Percentiles rank a stretch among this genome's conserved stretches.
Evolutionary conservation across 1,284 basidiomycete genomes (phyloP).

Genomic region (Malassezia pachydermatis): DNA sequence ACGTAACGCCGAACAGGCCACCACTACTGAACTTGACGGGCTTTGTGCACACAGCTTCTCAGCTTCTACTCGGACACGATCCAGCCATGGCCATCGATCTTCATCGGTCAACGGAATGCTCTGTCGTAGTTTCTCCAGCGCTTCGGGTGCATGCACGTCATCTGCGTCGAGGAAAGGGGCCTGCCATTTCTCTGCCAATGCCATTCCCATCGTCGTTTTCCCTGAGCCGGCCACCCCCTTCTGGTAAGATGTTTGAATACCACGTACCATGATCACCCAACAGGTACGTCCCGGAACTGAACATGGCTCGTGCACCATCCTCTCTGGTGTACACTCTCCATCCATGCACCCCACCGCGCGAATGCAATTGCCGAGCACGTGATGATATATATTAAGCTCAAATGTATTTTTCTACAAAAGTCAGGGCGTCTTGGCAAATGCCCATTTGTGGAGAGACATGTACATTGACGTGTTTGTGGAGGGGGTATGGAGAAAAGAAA

Average conservation of each 20-base stretch:
- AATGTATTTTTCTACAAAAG: too few relatives aligned
- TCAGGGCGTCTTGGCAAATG: too few relatives aligned
- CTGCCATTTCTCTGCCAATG: constrained; percentile 57
- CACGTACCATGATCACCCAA: constrained; percentile 12
- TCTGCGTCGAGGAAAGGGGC: constrained; percentile 80
- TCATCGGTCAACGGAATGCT: constrained; percentile 67
- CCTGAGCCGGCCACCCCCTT: constrained; percentile 51
- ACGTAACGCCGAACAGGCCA: constrained; percentile 79
- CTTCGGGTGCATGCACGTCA: constrained; percentile 69
- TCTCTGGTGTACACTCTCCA: too few relatives aligned
- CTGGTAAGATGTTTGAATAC: background rate
- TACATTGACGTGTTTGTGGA: too few relatives aligned
- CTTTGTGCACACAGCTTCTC: constrained; percentile 27
- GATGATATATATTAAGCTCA: too few relatives aligned
- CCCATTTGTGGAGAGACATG: too few relatives aligned
- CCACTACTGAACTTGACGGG: constrained; percentile 49
- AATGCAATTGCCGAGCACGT: too few relatives aligned
- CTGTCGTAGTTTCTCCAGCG: constrained; percentile 74
- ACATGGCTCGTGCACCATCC: too few relatives aligned
- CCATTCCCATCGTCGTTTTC: constrained; percentile 69
- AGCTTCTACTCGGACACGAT: constrained; percentile 60
- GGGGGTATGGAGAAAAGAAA: too few relatives aligned
- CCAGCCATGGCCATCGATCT: constrained; percentile 74
- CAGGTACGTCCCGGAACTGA: too few relatives aligned
- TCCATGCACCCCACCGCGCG: too few relatives aligned